Conservation (phyloP, 1,284 basidiomycete species). For the Volvariella surrecta region DNA sequence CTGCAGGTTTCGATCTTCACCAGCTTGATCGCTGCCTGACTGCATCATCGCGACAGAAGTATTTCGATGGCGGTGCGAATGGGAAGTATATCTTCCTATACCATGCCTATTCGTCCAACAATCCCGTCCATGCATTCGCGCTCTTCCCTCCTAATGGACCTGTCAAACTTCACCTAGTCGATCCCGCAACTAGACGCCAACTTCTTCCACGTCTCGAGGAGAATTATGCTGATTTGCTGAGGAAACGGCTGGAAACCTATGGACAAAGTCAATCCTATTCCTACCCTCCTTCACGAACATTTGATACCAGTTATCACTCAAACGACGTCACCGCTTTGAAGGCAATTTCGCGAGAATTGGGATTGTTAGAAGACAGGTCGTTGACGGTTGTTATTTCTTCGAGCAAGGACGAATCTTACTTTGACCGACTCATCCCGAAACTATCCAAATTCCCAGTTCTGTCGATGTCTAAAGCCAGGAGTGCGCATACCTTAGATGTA, state of each 20-base stretch:
- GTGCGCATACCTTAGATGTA: conserved; percentile 65
- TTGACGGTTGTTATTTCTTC: conserved; percentile 82
- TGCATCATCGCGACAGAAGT: conserved; percentile 57
- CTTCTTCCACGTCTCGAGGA: conserved; percentile 72
- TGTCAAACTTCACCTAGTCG: conserved; percentile 84
- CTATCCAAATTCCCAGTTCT: conserved; percentile 84
- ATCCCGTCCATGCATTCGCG: conserved; percentile 84
- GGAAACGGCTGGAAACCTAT: conserved; percentile 35
- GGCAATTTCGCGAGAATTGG: conserved; percentile 85
- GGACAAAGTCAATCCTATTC: conserved; percentile 42
- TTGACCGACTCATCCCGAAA: conserved; percentile 68
- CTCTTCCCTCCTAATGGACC: conserved; percentile 73
- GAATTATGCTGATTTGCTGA: conserved; percentile 55
- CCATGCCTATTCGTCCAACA: conserved; percentile 70
- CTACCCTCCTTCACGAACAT: conserved; percentile 69
- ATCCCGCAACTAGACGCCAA: conserved; percentile 81
- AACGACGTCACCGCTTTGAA: conserved; percentile 78
- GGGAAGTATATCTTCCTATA: conserved; percentile 89
- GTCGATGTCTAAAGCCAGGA: conserved; percentile 73
- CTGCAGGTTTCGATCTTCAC: conserved; percentile 76
- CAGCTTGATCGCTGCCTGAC: conserved; percentile 67
- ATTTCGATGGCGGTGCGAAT: conserved; percentile 70
- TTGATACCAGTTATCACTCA: conserved; percentile 73
- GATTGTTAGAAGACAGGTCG: conserved; percentile 60
- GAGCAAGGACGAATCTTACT: conserved; percentile 78